phyloP scores from a whole-genome alignment of 2,329 filamentous ascomycete genomes.

The Coniosporium tulheliwenetii region DNA sequence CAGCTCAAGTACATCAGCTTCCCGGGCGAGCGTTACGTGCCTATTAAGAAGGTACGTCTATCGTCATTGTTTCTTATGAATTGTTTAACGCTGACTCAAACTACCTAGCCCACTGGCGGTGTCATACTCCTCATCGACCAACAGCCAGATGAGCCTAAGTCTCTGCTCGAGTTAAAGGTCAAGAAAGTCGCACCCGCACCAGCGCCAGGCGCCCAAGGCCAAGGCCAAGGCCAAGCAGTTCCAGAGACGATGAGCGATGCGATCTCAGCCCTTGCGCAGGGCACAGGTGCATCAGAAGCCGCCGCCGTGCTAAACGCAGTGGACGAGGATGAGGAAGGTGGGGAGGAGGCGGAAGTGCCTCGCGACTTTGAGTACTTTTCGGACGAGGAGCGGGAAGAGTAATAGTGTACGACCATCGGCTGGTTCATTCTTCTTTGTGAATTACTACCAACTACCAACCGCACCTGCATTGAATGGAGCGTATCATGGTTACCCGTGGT shows the following conservation, averaged over 20 bases:
- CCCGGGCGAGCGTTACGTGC: slow-evolving; percentile 76
- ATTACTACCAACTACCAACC: background rate
- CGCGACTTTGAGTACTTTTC: slow-evolving; percentile 66
- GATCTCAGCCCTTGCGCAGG: slow-evolving; percentile 14
- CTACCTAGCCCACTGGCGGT: slow-evolving; percentile 69
- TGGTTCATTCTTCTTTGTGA: background rate
- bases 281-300: slow-evolving; percentile 20
- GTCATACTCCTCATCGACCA: slow-evolving; percentile 84
- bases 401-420: background rate
- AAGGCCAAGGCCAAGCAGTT: slow-evolving; percentile 10
- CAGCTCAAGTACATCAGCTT: slow-evolving; percentile 96
- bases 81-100: background rate
- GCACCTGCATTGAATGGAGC: background rate
- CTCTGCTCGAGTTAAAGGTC: slow-evolving; percentile 78
- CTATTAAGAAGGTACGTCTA: slow-evolving; percentile 66
- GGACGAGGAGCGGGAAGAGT: slow-evolving; percentile 37
- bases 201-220: slow-evolving; percentile 23
- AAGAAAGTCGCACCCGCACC: slow-evolving; percentile 49
- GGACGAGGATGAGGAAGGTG: slow-evolving; percentile 67
- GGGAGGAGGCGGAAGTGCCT: slow-evolving; percentile 55
- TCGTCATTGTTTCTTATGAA: background rate
- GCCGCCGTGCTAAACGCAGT: slow-evolving; percentile 73
- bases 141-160: slow-evolving; percentile 60
- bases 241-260: slow-evolving; percentile 10
- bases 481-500: background rate